phyloP scores from a whole-genome alignment of 2,329 filamentous ascomycete genomes.

The Botrytis cinerea region DNA sequence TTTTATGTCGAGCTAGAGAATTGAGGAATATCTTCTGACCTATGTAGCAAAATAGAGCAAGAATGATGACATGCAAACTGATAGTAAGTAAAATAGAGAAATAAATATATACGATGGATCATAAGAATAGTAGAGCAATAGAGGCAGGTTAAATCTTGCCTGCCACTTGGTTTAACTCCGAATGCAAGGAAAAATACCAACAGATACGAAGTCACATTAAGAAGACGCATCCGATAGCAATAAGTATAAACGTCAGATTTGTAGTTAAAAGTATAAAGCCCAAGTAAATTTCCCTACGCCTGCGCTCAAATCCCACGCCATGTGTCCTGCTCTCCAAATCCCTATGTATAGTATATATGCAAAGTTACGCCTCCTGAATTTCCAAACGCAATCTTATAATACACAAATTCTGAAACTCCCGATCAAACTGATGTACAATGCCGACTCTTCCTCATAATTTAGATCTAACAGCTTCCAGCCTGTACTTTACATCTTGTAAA shows the following conservation, averaged over 20 bases:
- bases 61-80: not conserved
- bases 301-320: slow-evolving; percentile 14
- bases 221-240: not conserved
- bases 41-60: not conserved
- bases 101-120: not conserved
- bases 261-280: slow-evolving; percentile 4
- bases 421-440: not conserved
- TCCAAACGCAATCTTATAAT: slow-evolving; percentile 15
- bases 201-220: not conserved
- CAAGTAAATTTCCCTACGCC: not conserved
- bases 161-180: not conserved
- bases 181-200: not conserved
- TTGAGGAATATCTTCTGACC: not conserved
- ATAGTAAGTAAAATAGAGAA: not conserved
- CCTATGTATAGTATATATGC: slow-evolving; percentile 15
- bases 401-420: slow-evolving; percentile 16
- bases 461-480: slow-evolving; percentile 86
- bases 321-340: slow-evolving; percentile 9
- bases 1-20: not conserved
- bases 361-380: slow-evolving; percentile 2
- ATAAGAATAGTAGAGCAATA: not conserved
- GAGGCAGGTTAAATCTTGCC: not conserved
- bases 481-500: slow-evolving; percentile 92
- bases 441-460: slow-evolving; percentile 55
- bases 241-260: not conserved